Evolutionary conservation across 2,329 filamentous ascomycete species (phyloP), one percentile per base, ranked within the genome.

Genomic region (Microascus cirrosus): DNA sequence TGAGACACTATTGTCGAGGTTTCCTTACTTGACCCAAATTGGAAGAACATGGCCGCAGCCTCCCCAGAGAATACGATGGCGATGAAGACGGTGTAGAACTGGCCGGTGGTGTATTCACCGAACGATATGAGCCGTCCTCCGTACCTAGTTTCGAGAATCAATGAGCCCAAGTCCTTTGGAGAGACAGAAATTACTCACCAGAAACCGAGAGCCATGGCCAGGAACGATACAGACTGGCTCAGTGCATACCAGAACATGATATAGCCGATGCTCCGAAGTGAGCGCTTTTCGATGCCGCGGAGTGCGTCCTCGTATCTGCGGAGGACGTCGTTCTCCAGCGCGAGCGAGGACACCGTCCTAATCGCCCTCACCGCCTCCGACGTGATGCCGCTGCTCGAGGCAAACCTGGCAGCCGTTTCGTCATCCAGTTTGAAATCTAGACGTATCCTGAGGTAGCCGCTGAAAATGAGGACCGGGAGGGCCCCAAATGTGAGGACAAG

Each of bases 11-110:
- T n/a, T 51, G 22, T 20, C 50, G 58, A 22, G 35, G 11, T 32
- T 34, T 3, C 50, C 58, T 55, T 60, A 61, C 74, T 79, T 3
- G 77, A 77, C 2, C 72, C 73, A 61, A 77, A 76, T 51, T 77
- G 69, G 62, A 76, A 76, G 22, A 76, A 62, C 50, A 65, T 62
- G 4, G 71, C 70, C 2, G 73, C 69, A 5, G 72, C 68, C 69
- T 77, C 69, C 4, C 70, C 73, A 0, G 73, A 73, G 60, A 74
- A 79, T 20, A 81, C 66, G 15, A 79, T 68, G 22, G 76, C 74
- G 59, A 78, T 74, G 63, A 80, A 80, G 34, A 78, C 72, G 42
- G 74, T 69, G 62, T 79, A 79, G 65, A 80, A 81, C 51, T 77
- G 71, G 1, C 68, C 63, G 0, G 71, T 65, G 1, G 68, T 68